Conservation (phyloP, 1,284 basidiomycete genomes). For the Tylopilus orsonianus region DNA sequence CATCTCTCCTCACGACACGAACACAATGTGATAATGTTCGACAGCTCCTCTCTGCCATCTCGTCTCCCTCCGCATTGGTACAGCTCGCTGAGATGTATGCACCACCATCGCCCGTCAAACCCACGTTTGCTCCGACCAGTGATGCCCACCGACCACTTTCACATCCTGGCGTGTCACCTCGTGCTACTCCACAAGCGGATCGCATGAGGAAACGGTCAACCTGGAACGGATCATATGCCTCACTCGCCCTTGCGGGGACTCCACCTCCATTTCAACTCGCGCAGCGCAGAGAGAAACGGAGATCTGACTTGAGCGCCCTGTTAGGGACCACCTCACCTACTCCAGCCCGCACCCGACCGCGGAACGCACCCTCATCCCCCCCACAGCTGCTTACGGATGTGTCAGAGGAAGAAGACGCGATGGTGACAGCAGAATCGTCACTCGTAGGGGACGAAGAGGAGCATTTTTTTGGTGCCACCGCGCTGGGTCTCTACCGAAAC, state of each 20-base stretch:
- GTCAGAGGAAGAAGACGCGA: conserved; percentile 39
- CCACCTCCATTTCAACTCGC: conserved; percentile 41
- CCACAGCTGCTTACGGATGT: conserved; percentile 37
- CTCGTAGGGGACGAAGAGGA: conserved; percentile 21
- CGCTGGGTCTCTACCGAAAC: conserved; percentile 56
- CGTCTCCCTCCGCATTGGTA: conserved; percentile 62
- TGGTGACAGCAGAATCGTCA: conserved; percentile 28
- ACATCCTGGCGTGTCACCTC: conserved; percentile 38
- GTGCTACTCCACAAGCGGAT: conserved; percentile 27
- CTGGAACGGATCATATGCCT: conserved; percentile 68
- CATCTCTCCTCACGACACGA: conserved; percentile 70
- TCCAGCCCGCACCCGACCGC: conserved; percentile 24
- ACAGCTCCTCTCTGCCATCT: conserved; percentile 70
- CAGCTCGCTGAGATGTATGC: conserved; percentile 84
- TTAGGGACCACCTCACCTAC: conserved; percentile 34
- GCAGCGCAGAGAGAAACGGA: conserved; percentile 49
- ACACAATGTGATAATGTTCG: conserved; percentile 78
- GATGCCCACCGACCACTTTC: conserved; percentile 44
- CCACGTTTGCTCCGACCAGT: conserved; percentile 34
- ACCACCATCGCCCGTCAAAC: conserved; percentile 61
- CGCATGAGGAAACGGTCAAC: conserved; percentile 59
- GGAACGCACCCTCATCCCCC: conserved; percentile 23
- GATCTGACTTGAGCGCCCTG: conserved; percentile 52
- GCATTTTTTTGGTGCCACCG: conserved; percentile 55
- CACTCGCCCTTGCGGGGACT: conserved; percentile 45